phyloP scores from a whole-genome alignment of 805 yeast species.

The Grigorovia transvaalensis region DNA sequence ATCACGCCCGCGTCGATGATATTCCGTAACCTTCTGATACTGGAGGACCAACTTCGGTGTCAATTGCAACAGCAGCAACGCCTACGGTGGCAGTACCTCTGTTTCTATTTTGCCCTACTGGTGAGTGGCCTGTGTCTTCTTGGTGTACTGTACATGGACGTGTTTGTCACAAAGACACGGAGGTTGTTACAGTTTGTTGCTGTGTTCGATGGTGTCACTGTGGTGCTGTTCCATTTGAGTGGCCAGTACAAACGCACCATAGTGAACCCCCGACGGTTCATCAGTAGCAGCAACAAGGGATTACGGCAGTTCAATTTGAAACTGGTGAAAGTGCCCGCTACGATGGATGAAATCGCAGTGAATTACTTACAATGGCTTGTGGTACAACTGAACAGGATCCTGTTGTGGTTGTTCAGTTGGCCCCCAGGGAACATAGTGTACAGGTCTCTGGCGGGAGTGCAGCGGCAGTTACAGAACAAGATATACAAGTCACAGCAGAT shows the following conservation, averaged over 20 bases:
- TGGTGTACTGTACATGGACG: slow-evolving; percentile 27
- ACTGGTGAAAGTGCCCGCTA: slow-evolving; percentile 49
- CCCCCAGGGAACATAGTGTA: background rate
- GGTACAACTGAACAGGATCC: background rate
- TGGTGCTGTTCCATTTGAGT: slow-evolving; percentile 68
- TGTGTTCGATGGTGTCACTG: slow-evolving; percentile 40
- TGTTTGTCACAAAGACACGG: background rate
- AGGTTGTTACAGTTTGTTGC: slow-evolving; percentile 13
- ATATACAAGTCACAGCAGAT: background rate
- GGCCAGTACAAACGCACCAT: slow-evolving; percentile 87
- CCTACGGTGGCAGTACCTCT: slow-evolving; percentile 40
- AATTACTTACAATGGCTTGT: slow-evolving; percentile 14
- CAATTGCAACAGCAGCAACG: slow-evolving; percentile 68
- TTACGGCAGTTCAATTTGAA: slow-evolving; percentile 72
- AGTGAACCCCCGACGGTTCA: slow-evolving; percentile 66
- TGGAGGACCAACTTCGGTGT: slow-evolving; percentile 76
- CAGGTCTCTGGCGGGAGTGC: slow-evolving; percentile 1
- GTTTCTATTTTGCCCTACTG: slow-evolving; percentile 32
- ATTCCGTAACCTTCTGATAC: slow-evolving; percentile 66
- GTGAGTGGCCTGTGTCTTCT: slow-evolving; percentile 33
- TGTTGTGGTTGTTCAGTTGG: background rate
- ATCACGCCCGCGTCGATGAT: slow-evolving; percentile 55
- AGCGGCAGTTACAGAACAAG: slow-evolving; percentile 8
- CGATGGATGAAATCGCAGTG: slow-evolving; percentile 29
- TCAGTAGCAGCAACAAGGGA: slow-evolving; percentile 81